Percentiles rank a stretch among this genome's conserved stretches.
These are phyloP conservation scores for Rhizophagus clarus DNA, from an alignment of 192 early-diverging fungal genomes.

Conservation along the genomic window DNA sequence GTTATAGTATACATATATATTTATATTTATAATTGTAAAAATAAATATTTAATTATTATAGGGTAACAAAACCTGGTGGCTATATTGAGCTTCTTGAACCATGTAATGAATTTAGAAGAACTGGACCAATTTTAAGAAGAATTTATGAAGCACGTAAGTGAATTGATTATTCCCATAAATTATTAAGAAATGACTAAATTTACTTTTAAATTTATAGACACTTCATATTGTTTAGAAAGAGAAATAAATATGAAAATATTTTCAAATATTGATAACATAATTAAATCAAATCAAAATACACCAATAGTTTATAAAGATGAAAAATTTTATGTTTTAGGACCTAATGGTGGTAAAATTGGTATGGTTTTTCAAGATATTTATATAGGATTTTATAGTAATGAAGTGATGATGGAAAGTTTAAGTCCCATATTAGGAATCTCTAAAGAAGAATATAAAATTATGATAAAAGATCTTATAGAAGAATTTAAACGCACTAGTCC, in stretches of 20 bases:
- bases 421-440: neutral
- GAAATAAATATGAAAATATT: neutral
- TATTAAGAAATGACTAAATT: too few species aligned
- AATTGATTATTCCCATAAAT: too few species aligned
- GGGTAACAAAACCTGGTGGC: too few species aligned
- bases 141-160: too few species aligned
- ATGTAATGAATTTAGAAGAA: too few species aligned
- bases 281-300: neutral
- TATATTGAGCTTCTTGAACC: too few species aligned
- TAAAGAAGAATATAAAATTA: neutral
- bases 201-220: neutral
- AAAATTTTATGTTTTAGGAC: neutral
- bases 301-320: neutral
- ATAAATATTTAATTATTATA: too few species aligned
- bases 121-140: too few species aligned
- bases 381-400: neutral
- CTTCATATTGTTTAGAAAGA: neutral
- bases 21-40: too few species aligned
- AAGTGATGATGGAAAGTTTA: neutral
- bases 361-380: neutral
- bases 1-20: too few species aligned
- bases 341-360: neutral
- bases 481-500: neutral
- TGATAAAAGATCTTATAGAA: neutral
- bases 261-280: neutral